Evolutionary conservation across 2,329 filamentous ascomycete species (phyloP), one percentile per base, ranked within the genome.

Genomic region (Knufia petricola): DNA sequence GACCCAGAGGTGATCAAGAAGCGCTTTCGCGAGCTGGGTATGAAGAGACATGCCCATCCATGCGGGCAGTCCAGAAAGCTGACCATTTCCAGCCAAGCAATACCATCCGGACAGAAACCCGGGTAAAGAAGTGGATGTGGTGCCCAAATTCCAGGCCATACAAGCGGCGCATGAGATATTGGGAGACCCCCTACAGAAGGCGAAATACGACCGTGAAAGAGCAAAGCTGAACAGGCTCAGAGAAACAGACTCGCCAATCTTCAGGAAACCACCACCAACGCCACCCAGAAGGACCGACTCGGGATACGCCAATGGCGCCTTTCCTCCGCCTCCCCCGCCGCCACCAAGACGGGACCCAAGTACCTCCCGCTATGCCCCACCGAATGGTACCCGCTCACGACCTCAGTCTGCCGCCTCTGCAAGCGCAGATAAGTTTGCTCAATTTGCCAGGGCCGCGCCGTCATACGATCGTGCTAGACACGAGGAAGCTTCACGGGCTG

Each of bases 21-120:
- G 66, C 84, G 89, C 60, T 95, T 88, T 66, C 79, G 84, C 57
- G 88, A 87, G 65, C 77, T 94, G 61, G 84, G 84, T 87, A 69
- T 50, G 72, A 56, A 37, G 12, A 30, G 15, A 39, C 13, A 36
- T 4, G 15, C 10, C 9, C 4, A 15, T 31, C 15, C 15, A 3
- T 26, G 40, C 34, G 42, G 21, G 47, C 53, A 42, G 49, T 50
- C 24, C 26, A 40, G 15, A 23, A 34, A n/a, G 38, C 49, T 57
- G 55, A 53, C 50, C 41, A 23, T 61, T 9, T 20, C 3, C 50
- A 87, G 87, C 87, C 41, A 72, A 94, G 40, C 85, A 85, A 64
- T 94, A 85, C 60, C 88, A 95, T 61, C 88, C 88, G 6, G 88
- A 95, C 64, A 83, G 88, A 51, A 94, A 95, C 61, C 86, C 84